phyloP scores from a whole-genome alignment of 257 asterid species.

The Hygrophila difformis region DNA sequence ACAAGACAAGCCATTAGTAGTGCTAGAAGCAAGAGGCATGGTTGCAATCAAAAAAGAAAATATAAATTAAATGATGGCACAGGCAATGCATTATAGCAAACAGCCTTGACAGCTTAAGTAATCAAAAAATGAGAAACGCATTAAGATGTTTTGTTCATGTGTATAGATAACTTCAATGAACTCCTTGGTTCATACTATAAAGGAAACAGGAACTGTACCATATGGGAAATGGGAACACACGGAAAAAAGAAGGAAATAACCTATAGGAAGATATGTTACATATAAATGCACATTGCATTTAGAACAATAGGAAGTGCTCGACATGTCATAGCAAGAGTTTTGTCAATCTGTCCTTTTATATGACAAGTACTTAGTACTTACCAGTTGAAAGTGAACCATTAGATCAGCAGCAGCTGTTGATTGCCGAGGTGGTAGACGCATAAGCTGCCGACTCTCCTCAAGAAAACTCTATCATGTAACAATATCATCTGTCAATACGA shows the following conservation, averaged over 20 bases:
- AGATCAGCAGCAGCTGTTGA: constrained; percentile 99
- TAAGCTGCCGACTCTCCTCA: constrained; percentile 94
- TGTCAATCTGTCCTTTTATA: constrained; percentile 8
- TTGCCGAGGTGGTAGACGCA: constrained; percentile 97
- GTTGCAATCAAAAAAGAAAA: constrained; percentile 9
- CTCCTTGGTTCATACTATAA: too few species aligned
- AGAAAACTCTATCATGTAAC: constrained; percentile 70
- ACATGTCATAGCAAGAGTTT: constrained; percentile 8
- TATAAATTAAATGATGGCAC: background rate
- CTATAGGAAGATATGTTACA: too few species aligned
- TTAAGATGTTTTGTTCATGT: background rate
- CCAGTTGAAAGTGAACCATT: constrained; percentile 96
- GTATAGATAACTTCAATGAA: too few species aligned
- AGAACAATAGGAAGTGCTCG: too few species aligned
- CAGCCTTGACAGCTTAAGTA: too few species aligned
- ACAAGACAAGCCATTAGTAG: constrained; percentile 15
- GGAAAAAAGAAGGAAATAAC: too few species aligned
- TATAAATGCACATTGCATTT: too few species aligned
- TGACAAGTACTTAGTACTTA: constrained; percentile 25
- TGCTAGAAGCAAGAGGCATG: constrained; percentile 1
- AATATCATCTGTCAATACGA: constrained; percentile 20
- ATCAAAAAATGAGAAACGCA: too few species aligned
- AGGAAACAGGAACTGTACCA: too few species aligned
- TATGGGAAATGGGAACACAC: too few species aligned
- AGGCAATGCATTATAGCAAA: background rate